These are phyloP conservation scores for Cochlearia excelsa DNA, from an alignment of 345 rosid species.

Conservation along the genomic window DNA sequence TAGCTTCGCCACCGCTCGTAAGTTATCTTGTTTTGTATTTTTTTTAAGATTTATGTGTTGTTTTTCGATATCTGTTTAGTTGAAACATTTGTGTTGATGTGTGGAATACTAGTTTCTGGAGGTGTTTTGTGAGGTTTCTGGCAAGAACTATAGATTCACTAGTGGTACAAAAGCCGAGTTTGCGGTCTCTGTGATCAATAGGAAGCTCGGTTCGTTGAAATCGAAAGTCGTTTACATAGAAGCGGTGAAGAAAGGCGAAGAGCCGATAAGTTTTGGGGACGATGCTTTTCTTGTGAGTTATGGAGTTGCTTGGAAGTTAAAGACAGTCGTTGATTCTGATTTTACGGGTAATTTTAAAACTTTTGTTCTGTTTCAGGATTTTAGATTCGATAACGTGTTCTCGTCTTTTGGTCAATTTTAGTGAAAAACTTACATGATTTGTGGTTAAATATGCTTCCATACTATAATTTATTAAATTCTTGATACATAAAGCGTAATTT, in stretches of 20 bases:
- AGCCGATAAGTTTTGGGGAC: conserved; percentile 73
- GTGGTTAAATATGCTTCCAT: background rate
- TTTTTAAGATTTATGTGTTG: too few relatives aligned
- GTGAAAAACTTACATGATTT: background rate
- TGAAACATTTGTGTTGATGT: background rate
- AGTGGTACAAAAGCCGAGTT: conserved; percentile 73
- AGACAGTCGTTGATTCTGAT: conserved; percentile 48
- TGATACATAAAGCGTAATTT: background rate
- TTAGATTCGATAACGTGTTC: conserved; percentile 11
- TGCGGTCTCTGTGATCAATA: conserved; percentile 71
- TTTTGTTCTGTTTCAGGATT: background rate
- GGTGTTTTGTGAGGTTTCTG: conserved; percentile 55
- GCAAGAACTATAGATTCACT: conserved; percentile 56
- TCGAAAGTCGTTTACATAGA: conserved; percentile 52
- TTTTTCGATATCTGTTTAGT: too few relatives aligned
- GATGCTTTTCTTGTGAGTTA: conserved; percentile 59
- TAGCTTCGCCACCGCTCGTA: too few relatives aligned
- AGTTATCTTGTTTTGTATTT: too few relatives aligned
- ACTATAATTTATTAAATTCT: background rate
- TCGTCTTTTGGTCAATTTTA: background rate
- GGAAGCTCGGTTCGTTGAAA: conserved; percentile 46
- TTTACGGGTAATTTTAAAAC: conserved; percentile 33
- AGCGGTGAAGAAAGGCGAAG: conserved; percentile 66
- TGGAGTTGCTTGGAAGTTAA: conserved; percentile 68
- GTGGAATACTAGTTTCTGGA: conserved; percentile 53